Evolutionary conservation across 2,329 filamentous ascomycete species (phyloP).

Genomic region (Xylariaceae sp.): DNA sequence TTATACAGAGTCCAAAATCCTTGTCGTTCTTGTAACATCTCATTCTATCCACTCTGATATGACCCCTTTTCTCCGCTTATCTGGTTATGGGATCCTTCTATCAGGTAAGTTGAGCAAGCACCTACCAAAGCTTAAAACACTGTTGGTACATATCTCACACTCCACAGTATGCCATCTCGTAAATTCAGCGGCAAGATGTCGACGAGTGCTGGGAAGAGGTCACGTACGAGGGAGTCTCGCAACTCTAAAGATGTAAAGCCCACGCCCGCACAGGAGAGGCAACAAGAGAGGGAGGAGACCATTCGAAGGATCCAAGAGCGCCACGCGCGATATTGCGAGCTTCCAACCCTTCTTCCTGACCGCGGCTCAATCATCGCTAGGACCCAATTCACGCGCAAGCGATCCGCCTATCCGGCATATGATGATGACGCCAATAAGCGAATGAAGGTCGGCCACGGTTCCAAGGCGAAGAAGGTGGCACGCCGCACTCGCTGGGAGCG

Average conservation of each 20-base stretch:
- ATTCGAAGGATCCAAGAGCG: constrained; percentile 1
- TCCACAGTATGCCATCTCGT: not conserved
- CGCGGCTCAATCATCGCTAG: constrained; percentile 3
- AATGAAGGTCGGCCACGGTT: not conserved
- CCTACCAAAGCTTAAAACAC: not conserved
- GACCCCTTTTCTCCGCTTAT: too few relatives aligned
- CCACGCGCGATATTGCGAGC: constrained; percentile 19
- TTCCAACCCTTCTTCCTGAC: constrained; percentile 14
- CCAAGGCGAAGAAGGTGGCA: not conserved
- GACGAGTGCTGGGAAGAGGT: not conserved
- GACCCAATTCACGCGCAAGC: constrained; percentile 15
- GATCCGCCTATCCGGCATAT: constrained; percentile 20
- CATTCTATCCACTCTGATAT: too few relatives aligned
- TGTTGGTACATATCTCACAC: not conserved
- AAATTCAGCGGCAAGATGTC: not conserved
- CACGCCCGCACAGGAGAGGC: constrained; percentile 6
- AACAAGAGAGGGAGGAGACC: constrained; percentile 4
- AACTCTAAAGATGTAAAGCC: not conserved
- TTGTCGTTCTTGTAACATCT: too few relatives aligned
- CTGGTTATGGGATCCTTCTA: too few relatives aligned
- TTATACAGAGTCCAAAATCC: too few relatives aligned
- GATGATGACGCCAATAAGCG: constrained; percentile 27
- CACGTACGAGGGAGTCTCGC: not conserved
- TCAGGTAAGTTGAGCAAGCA: not conserved
- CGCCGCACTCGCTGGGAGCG: constrained; percentile 15